Percentiles rank a stretch among this genome's conserved stretches.
Evolutionary conservation across 345 rosid genomes (phyloP).

Genomic region (Passiflora organensis): DNA sequence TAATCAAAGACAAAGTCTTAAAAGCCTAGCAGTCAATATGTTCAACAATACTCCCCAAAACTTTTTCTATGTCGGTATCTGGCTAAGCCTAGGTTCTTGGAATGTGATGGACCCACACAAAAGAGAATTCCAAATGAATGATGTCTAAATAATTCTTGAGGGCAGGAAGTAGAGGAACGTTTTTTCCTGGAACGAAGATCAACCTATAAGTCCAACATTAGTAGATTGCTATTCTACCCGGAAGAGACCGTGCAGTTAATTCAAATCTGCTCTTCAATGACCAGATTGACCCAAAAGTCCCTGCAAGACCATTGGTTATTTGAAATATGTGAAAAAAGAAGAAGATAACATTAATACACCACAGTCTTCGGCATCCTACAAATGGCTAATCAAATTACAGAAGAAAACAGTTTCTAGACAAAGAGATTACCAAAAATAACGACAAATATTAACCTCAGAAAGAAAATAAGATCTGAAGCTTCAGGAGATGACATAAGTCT

Average conservation of each 20-base stretch:
- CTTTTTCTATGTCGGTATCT: too few species aligned
- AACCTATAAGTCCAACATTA: constrained; percentile 20
- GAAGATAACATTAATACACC: constrained; percentile 27
- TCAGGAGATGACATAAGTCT: too few species aligned
- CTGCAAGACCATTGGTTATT: constrained; percentile 47
- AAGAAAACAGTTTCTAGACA: not conserved
- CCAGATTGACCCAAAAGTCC: constrained; percentile 31
- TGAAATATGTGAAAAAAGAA: constrained; percentile 30
- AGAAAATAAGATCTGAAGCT: too few species aligned
- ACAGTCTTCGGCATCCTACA: constrained; percentile 20
- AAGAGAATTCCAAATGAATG: too few species aligned
- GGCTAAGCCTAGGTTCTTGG: too few species aligned
- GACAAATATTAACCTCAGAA: too few species aligned
- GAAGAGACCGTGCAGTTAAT: constrained; percentile 23
- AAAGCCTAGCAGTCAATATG: too few species aligned
- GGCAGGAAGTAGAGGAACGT: constrained; percentile 17
- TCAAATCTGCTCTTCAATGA: constrained; percentile 36
- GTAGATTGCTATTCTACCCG: constrained; percentile 29
- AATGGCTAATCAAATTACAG: constrained; percentile 11
- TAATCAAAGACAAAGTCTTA: too few species aligned
- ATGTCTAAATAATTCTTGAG: constrained; percentile 7
- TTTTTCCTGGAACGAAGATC: constrained; percentile 15
- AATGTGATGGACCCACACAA: too few species aligned
- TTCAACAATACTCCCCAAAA: too few species aligned
- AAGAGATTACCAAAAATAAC: constrained; percentile 5